Evolutionary conservation across 2,329 filamentous ascomycete genomes (phyloP), one percentile per base, ranked within the genome.

Genomic region (Fusarium siculi): DNA sequence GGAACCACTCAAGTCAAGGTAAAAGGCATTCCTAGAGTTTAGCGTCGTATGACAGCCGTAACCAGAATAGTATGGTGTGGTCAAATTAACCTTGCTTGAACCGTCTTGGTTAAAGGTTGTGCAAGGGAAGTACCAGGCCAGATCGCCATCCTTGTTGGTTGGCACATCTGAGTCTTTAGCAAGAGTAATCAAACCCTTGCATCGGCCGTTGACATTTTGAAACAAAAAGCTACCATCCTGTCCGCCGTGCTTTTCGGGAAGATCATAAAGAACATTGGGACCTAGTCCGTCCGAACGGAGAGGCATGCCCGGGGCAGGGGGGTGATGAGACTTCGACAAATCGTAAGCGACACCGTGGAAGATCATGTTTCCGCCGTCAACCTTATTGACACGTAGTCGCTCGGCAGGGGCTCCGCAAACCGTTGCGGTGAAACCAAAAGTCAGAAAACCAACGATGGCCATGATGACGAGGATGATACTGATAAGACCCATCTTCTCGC

Each of bases 121-220:
- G 86, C 96, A 99, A 6, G 96, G 96, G 80, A 98, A 98, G 81
- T 99, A 99, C 96, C 96, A 99, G 4, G 92, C 96, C 70, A 99
- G 84, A 64, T 97, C 85, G 16, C 91, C 90, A 58, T 91, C 84
- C 32, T 82, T 83, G 79, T 97, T 92, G 10, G 92, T 93, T 3
- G 95, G 94, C 14, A 99, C 91, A 76, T 94, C 92, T 2, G 95
- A 97, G 62, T 86, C 86, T 3, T 87, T 80, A 2, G 92, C 89
- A 12, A 87, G 82, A 2, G 90, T 97, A 80, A 99, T 97, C 63
- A 98, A 83, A 15, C 89, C 93, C 84, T 98, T 99, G 88, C 96
- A 99, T 71, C 93, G 93, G 53, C 96, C 97, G 77, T 99, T 99
- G 81, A 99, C 96, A 75, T 98, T 97, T 81, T 99, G 96, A 84